Evolutionary conservation across 192 early-diverging fungal species (phyloP).

Genomic region (Coemansia pectinata): DNA sequence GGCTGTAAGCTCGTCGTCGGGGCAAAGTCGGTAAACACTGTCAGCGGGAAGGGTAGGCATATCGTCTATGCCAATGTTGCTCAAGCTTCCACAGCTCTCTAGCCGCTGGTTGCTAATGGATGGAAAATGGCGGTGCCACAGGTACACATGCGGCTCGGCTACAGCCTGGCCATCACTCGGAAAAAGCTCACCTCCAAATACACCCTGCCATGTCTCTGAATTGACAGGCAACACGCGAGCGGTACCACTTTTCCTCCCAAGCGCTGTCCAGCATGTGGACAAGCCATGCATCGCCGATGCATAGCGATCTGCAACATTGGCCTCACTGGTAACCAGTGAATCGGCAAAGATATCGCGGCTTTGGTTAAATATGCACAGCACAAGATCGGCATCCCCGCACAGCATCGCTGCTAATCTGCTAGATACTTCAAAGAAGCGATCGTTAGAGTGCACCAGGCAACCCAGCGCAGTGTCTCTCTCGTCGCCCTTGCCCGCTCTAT

Average conservation of each 20-base stretch:
- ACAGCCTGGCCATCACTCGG: not conserved
- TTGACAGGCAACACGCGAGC: not conserved
- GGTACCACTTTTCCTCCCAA: not conserved
- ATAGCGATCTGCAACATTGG: slow-evolving; percentile 2
- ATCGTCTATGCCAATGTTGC: not conserved
- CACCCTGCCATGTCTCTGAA: not conserved
- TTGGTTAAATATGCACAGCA: slow-evolving; percentile 9
- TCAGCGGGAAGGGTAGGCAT: not conserved
- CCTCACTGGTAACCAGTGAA: not conserved
- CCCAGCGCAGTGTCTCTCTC: not conserved
- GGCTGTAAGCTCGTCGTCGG: not conserved
- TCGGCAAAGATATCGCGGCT: slow-evolving; percentile 2
- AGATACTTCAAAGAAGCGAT: slow-evolving; percentile 31
- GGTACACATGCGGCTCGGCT: slow-evolving; percentile 12
- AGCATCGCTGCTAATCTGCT: not conserved
- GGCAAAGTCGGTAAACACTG: not conserved
- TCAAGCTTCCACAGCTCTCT: not conserved
- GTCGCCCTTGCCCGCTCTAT: slow-evolving; percentile 1
- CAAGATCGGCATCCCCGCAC: slow-evolving; percentile 7
- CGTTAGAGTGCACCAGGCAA: slow-evolving; percentile 15
- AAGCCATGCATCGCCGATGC: slow-evolving; percentile 6
- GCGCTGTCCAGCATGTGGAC: slow-evolving; percentile 11
- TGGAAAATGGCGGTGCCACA: slow-evolving; percentile 33
- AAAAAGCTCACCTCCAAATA: slow-evolving; percentile 14
- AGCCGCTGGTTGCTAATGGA: slow-evolving; percentile 9